phyloP scores from a whole-genome alignment of 1,284 basidiomycete species.

The Cryptococcus wingfieldii region DNA sequence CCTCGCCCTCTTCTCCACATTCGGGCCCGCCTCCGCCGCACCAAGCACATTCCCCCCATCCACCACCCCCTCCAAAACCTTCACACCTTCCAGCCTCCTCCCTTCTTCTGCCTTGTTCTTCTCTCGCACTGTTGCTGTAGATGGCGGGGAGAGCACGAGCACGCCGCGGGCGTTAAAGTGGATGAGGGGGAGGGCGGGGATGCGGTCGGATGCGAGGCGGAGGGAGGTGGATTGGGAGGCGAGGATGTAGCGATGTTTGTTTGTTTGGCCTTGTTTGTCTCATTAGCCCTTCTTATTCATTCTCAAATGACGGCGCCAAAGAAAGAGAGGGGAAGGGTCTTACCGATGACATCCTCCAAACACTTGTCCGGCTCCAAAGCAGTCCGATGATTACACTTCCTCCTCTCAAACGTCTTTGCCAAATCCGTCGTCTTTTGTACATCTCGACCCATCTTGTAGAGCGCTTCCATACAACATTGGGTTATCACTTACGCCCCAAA shows the following conservation, averaged over 20 bases:
- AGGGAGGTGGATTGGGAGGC: slow-evolving; percentile 72
- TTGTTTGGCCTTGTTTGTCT: slow-evolving; percentile 58
- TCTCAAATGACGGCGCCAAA: not conserved
- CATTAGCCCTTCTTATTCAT: not conserved
- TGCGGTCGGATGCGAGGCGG: slow-evolving; percentile 59
- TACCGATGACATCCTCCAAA: slow-evolving; percentile 73
- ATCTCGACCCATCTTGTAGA: slow-evolving; percentile 71
- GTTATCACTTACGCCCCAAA: slow-evolving; percentile 77
- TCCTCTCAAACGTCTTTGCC: slow-evolving; percentile 85
- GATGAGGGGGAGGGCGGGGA: slow-evolving; percentile 79
- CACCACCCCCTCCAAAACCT: slow-evolving; percentile 33
- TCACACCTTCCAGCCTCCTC: slow-evolving; percentile 42
- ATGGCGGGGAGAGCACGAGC: slow-evolving; percentile 82
- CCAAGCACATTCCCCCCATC: slow-evolving; percentile 52
- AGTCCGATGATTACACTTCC: slow-evolving; percentile 91
- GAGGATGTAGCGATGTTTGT: slow-evolving; percentile 85
- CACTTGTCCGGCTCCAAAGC: slow-evolving; percentile 78
- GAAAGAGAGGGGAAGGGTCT: slow-evolving; percentile 31
- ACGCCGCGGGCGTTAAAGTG: slow-evolving; percentile 82
- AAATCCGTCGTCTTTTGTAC: slow-evolving; percentile 73
- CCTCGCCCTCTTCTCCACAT: slow-evolving; percentile 59
- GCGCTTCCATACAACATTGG: slow-evolving; percentile 85
- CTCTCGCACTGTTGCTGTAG: slow-evolving; percentile 63
- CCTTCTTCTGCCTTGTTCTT: slow-evolving; percentile 59
- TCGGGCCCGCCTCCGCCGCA: slow-evolving; percentile 47